These are phyloP conservation scores for Pseudotulostoma volvatum DNA, from an alignment of 495 filamentous ascomycete species.

Conservation along the genomic window DNA sequence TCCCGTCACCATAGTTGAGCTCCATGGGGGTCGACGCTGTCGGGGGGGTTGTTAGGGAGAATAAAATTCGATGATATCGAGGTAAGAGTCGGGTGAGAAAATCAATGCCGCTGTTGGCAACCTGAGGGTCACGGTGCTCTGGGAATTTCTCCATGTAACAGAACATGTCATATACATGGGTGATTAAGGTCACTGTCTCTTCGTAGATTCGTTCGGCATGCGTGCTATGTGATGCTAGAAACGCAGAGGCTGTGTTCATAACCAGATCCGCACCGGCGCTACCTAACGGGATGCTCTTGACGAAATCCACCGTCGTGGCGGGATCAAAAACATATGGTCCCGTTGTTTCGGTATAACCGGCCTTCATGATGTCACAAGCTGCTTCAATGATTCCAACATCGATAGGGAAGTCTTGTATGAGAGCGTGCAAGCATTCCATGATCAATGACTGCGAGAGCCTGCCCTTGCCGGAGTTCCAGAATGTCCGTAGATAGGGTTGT, in stretches of 20 bases:
- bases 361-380: conserved; percentile 56
- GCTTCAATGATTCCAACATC: conserved; percentile 59
- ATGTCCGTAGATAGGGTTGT: conserved; percentile 27
- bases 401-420: conserved; percentile 32
- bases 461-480: conserved; percentile 48
- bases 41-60: conserved; percentile 22
- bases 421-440: no score
- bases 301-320: conserved; percentile 50
- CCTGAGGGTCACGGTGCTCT: conserved; percentile 50
- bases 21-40: conserved; percentile 36
- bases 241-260: conserved; percentile 61
- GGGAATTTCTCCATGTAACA: conserved; percentile 41
- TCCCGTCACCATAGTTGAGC: no score
- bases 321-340: conserved; percentile 67
- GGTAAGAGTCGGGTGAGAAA: conserved; percentile 51
- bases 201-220: conserved; percentile 35
- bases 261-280: conserved; percentile 60
- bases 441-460: conserved; percentile 43
- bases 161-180: conserved; percentile 50
- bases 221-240: conserved; percentile 43
- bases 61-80: conserved; percentile 36
- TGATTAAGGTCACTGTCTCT: conserved; percentile 38
- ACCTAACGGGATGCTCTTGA: conserved; percentile 41
- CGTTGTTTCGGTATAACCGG: conserved; percentile 62
- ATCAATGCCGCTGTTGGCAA: conserved; percentile 60